Evolutionary conservation across 2,329 filamentous ascomycete genomes (phyloP), one percentile per base, ranked within the genome.

Genomic region (Leptographium radiaticola): DNA sequence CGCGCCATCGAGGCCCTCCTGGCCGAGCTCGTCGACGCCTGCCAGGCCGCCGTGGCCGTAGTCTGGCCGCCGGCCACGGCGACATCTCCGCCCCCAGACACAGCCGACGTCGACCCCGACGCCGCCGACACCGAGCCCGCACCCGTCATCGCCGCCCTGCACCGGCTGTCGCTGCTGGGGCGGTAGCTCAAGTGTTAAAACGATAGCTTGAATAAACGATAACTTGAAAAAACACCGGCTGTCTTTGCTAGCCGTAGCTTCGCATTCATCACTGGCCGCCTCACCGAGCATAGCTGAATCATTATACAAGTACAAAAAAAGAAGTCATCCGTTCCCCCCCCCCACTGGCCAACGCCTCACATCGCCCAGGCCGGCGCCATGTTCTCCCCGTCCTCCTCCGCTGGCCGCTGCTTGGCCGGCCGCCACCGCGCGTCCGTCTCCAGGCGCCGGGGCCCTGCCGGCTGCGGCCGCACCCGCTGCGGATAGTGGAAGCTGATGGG

Each of bases 1-100:
- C 75, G 81, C 15, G 86, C 88, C 8, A 79, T 95, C 4, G 86
- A 93, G 67, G 76, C 72, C 10, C 77, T 87, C 31, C 81, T 91
- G 70, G 75, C 70, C 6, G 88, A 93, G 58, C 84, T 97, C 0
- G 71, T 88, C 11, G 81, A 79, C 46, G 76, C 81, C 57, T 95
- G 88, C 65, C 70, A 69, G 58, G 73, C 71, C 9, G 84, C 85
- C 45, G 74, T 89, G 16, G 72, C 69, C 11, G 86, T 94, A 61
- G 85, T 95, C 0, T 95, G 65, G 66, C 58, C 53, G 65, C 72
- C 61, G 0, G n/a, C n/a, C n/a, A n/a, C n/a, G n/a, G n/a, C n/a
- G n/a, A n/a, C n/a, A n/a, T n/a, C n/a, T n/a, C 52, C 51, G 59
- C 39, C 56, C 58, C 42, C 58, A 60, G 40, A 13, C 15, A 18